These are phyloP conservation scores for Mycena metata DNA, from an alignment of 768 basidiomycete genomes.

Conservation along the genomic window DNA sequence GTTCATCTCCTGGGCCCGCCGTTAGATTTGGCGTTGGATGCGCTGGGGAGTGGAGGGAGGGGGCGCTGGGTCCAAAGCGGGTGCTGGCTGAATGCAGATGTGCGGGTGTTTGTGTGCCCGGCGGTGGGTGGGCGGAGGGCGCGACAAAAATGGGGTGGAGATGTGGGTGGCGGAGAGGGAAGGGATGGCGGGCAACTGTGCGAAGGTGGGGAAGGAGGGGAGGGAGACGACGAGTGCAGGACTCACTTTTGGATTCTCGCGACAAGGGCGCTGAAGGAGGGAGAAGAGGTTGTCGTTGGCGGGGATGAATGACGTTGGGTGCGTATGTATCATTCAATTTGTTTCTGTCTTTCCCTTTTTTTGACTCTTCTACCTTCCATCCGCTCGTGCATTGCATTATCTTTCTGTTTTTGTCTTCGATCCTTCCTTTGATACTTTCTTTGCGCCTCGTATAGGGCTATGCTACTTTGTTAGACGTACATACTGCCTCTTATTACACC, in stretches of 20 bases:
- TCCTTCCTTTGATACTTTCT: no score
- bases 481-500: no score
- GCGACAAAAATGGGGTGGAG: slow-evolving; percentile 27
- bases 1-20: slow-evolving; percentile 87
- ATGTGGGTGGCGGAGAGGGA: slow-evolving; percentile 28
- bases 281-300: slow-evolving; percentile 92
- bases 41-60: slow-evolving; percentile 73
- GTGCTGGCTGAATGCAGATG: slow-evolving; percentile 76
- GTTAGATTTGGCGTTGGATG: slow-evolving; percentile 83
- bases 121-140: slow-evolving; percentile 59
- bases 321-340: slow-evolving; percentile 53
- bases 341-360: no score
- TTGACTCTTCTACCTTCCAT: no score
- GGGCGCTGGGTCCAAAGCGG: slow-evolving; percentile 73
- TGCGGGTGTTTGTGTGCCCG: slow-evolving; percentile 52
- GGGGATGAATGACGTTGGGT: slow-evolving; percentile 76
- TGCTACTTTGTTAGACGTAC: no score
- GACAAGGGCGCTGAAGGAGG: slow-evolving; percentile 74
- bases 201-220: no score
- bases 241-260: slow-evolving; percentile 84
- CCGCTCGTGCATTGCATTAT: no score
- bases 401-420: no score
- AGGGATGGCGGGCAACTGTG: no score
- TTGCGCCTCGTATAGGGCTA: no score
- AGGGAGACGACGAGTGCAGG: slow-evolving; percentile 36